Percentiles rank a stretch among this genome's conserved stretches.
phyloP scores from a whole-genome alignment of 2,329 filamentous ascomycete species.

The Aureobasidium mangrovei region DNA sequence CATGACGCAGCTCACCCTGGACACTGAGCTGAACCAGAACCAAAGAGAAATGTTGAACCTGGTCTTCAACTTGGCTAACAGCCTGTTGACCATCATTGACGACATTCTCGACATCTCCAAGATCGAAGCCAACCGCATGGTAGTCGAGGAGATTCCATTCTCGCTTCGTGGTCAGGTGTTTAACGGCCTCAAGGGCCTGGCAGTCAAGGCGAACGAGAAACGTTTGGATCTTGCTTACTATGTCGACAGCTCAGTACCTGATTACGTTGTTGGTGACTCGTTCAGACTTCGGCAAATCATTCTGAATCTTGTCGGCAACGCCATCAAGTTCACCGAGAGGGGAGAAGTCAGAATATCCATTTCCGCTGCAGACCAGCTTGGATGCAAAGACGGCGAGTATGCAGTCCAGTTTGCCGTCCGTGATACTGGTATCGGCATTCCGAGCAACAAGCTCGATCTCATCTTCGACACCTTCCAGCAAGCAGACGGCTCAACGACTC shows the following conservation, averaged over 20 bases:
- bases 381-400: constrained; percentile 66
- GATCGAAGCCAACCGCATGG: constrained; percentile 94
- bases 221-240: constrained; percentile 87
- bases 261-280: constrained; percentile 91
- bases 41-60: constrained; percentile 98
- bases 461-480: constrained; percentile 99
- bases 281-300: constrained; percentile 96
- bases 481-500: constrained; percentile 90
- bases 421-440: constrained; percentile 94
- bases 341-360: constrained; percentile 96
- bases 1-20: constrained; percentile 93
- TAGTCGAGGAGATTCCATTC: constrained; percentile 96
- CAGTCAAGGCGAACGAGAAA: constrained; percentile 96
- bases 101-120: constrained; percentile 61
- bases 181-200: constrained; percentile 90
- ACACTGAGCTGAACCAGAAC: constrained; percentile 86
- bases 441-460: constrained; percentile 86
- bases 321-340: constrained; percentile 97
- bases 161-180: constrained; percentile 90
- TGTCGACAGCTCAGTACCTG: constrained; percentile 85
- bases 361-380: constrained; percentile 56
- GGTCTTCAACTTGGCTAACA: constrained; percentile 93
- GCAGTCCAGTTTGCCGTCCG: constrained; percentile 92
- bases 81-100: constrained; percentile 92
- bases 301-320: constrained; percentile 92